A percentile compares a stretch with the other conserved stretches of the same genome.
phyloP scores from a whole-genome alignment of 148 eudicot genomes.

The Silene conica region DNA sequence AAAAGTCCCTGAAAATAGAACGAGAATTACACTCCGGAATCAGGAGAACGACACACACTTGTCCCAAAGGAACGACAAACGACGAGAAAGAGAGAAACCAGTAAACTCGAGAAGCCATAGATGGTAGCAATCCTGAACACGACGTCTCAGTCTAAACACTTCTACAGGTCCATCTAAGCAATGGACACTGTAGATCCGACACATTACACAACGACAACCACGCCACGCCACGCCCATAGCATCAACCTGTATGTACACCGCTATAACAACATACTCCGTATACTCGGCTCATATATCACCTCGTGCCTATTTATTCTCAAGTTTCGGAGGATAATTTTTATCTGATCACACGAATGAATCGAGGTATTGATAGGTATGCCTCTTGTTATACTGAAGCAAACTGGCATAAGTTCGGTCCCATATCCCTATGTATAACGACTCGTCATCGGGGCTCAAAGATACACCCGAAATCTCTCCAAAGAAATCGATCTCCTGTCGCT shows the following conservation, averaged over 20 bases:
- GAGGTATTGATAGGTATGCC: slow-evolving; percentile 50
- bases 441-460: slow-evolving; percentile 77
- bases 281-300: not conserved
- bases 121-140: not conserved
- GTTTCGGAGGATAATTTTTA: not conserved
- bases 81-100: not conserved
- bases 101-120: no score
- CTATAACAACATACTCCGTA: not conserved
- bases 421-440: slow-evolving; percentile 63
- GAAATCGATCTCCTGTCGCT: slow-evolving; percentile 76
- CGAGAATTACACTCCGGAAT: not conserved
- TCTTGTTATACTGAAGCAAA: slow-evolving; percentile 67
- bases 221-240: not conserved
- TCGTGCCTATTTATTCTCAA: not conserved
- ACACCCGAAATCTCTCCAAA: slow-evolving; percentile 93
- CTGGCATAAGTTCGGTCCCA: slow-evolving; percentile 94
- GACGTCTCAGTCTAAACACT: not conserved
- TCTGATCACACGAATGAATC: slow-evolving; percentile 51
- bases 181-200: not conserved
- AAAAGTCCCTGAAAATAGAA: not conserved
- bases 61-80: not conserved
- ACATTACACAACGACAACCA: not conserved
- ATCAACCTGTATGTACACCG: not conserved
- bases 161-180: not conserved
- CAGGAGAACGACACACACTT: not conserved